phyloP scores from a whole-genome alignment of 768 basidiomycete species.

The Amanita muscaria region DNA sequence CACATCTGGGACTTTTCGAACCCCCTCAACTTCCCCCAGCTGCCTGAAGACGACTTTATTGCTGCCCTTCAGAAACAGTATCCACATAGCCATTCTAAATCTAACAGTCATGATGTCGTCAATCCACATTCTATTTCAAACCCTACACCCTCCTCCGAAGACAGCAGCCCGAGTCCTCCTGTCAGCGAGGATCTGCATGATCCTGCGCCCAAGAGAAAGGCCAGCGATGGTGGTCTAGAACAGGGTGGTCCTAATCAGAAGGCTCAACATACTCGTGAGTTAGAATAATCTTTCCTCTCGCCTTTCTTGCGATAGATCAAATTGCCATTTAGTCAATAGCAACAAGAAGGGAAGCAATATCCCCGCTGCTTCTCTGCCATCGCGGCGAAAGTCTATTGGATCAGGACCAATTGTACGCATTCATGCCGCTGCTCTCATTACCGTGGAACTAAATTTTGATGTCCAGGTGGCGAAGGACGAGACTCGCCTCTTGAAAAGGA shows the following conservation, averaged over 20 bases:
- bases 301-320: neutral
- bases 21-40: conserved; percentile 47
- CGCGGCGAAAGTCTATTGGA: conserved; percentile 30
- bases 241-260: conserved; percentile 64
- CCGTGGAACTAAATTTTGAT: neutral
- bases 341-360: conserved; percentile 21
- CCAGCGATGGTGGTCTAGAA: conserved; percentile 51
- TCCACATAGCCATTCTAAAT: neutral
- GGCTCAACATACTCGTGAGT: conserved; percentile 53
- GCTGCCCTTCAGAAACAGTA: conserved; percentile 65
- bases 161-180: conserved; percentile 73
- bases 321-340: conserved; percentile 12
- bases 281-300: neutral
- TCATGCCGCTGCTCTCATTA: conserved; percentile 1
- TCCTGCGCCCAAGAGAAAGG: conserved; percentile 65
- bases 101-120: conserved; percentile 31
- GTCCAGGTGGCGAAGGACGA: conserved; percentile 52
- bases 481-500: conserved; percentile 71
- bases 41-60: conserved; percentile 71
- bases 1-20: conserved; percentile 65
- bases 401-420: conserved; percentile 17
- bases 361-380: conserved; percentile 13
- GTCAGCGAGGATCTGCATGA: conserved; percentile 35
- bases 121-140: conserved; percentile 50
- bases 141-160: conserved; percentile 58